These are phyloP conservation scores for Populus euphratica DNA, from an alignment of 345 rosid genomes.

Conservation along the genomic window DNA sequence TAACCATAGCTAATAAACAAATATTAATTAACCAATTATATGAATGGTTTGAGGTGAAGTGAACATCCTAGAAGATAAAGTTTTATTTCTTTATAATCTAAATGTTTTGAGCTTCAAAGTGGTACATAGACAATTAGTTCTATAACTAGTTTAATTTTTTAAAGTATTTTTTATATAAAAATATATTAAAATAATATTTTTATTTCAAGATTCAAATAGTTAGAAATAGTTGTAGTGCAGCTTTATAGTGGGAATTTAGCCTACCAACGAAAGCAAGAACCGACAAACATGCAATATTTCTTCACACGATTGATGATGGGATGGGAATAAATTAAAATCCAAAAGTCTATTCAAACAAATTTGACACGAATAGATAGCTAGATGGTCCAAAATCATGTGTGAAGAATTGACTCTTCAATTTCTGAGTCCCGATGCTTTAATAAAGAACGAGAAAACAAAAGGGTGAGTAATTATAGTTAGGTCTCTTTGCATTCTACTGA, in stretches of 20 bases:
- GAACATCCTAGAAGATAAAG: too few relatives aligned
- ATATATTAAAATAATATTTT: too few relatives aligned
- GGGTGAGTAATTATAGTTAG: background rate
- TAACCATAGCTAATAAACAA: too few relatives aligned
- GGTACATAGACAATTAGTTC: too few relatives aligned
- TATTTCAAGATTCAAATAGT: background rate
- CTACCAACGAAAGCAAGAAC: background rate
- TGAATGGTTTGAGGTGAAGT: background rate
- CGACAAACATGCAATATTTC: background rate
- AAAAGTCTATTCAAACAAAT: background rate
- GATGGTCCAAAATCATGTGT: background rate
- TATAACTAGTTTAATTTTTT: background rate
- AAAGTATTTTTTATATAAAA: too few relatives aligned
- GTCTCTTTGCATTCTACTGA: background rate
- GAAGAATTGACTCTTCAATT: background rate
- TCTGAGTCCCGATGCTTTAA: background rate
- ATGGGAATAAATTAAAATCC: background rate
- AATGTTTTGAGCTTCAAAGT: background rate
- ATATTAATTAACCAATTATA: background rate
- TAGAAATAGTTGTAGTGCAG: background rate
- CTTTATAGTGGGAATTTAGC: slow-evolving; percentile 8
- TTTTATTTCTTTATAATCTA: too few relatives aligned
- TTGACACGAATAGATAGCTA: background rate
- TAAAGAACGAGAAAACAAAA: background rate
- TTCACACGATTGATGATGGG: slow-evolving; percentile 13